Conservation (phyloP, 2,329 filamentous ascomycete genomes). For the Thermoascus crustaceus region DNA sequence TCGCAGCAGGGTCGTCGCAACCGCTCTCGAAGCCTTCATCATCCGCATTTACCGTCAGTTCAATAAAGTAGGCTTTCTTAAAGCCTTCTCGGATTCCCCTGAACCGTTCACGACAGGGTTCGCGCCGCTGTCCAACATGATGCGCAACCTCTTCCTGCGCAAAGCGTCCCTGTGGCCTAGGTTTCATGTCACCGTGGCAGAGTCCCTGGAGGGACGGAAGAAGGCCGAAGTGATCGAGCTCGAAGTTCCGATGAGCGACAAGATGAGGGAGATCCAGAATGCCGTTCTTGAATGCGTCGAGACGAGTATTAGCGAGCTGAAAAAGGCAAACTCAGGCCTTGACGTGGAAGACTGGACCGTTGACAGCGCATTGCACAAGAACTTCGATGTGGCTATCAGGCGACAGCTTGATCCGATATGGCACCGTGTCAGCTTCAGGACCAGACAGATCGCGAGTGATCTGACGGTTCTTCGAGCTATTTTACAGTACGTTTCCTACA, state of each 20-base stretch:
- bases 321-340: constrained; percentile 79
- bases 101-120: constrained; percentile 87
- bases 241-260: constrained; percentile 90
- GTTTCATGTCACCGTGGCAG: constrained; percentile 84
- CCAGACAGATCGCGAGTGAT: constrained; percentile 87
- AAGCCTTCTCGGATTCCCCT: constrained; percentile 89
- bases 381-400: constrained; percentile 81
- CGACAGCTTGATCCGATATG: constrained; percentile 92
- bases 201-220: constrained; percentile 79
- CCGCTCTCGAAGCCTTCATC: constrained; percentile 90
- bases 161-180: constrained; percentile 87
- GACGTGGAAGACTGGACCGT: constrained; percentile 97
- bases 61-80: constrained; percentile 89
- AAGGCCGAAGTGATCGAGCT: constrained; percentile 96
- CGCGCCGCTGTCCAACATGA: constrained; percentile 77
- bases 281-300: constrained; percentile 95
- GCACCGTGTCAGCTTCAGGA: constrained; percentile 94
- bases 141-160: constrained; percentile 83
- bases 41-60: constrained; percentile 86
- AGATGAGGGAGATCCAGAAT: constrained; percentile 88
- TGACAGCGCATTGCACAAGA: constrained; percentile 83
- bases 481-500: constrained; percentile 52
- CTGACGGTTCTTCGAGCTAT: constrained; percentile 74
- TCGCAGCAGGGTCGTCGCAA: constrained; percentile 59
- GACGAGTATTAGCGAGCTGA: constrained; percentile 85